phyloP scores from a whole-genome alignment of 2,329 filamentous ascomycete genomes.

The Cylindrodendrum hubeiense region DNA sequence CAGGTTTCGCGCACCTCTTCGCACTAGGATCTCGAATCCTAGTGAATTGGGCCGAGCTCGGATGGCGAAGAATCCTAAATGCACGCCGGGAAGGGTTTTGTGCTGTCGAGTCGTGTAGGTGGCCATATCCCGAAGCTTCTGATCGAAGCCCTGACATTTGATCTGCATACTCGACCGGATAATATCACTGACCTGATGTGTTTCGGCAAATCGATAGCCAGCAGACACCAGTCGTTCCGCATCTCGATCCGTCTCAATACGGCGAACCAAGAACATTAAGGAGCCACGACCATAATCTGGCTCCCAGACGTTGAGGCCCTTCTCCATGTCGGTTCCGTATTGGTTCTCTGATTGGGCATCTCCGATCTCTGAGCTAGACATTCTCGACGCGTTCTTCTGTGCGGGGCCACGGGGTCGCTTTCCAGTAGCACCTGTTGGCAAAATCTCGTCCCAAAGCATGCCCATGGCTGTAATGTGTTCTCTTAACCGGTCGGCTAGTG shows the following conservation, averaged over 20 bases:
- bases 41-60: constrained; percentile 63
- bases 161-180: constrained; percentile 83
- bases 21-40: constrained; percentile 74
- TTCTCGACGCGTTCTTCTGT: constrained; percentile 33
- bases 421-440: constrained; percentile 69
- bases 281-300: constrained; percentile 76
- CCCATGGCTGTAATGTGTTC: constrained; percentile 74
- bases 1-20: constrained; percentile 66
- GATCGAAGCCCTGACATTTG: constrained; percentile 69
- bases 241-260: constrained; percentile 68
- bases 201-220: constrained; percentile 83
- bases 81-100: constrained; percentile 65
- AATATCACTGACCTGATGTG: constrained; percentile 75
- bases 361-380: constrained; percentile 23
- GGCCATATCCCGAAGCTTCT: constrained; percentile 74
- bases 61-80: constrained; percentile 70
- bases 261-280: constrained; percentile 82
- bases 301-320: constrained; percentile 47
- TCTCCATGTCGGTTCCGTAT: constrained; percentile 54
- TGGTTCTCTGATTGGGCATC: constrained; percentile 33
- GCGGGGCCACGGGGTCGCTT: constrained; percentile 33
- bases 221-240: constrained; percentile 73
- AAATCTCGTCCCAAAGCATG: constrained; percentile 80
- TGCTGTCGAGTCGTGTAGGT: constrained; percentile 63
- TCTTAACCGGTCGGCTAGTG: constrained; percentile 77